Base-by-base conservation (phyloP, 1,139 yeast genomes). In the Kodamaea arcana region DNA sequence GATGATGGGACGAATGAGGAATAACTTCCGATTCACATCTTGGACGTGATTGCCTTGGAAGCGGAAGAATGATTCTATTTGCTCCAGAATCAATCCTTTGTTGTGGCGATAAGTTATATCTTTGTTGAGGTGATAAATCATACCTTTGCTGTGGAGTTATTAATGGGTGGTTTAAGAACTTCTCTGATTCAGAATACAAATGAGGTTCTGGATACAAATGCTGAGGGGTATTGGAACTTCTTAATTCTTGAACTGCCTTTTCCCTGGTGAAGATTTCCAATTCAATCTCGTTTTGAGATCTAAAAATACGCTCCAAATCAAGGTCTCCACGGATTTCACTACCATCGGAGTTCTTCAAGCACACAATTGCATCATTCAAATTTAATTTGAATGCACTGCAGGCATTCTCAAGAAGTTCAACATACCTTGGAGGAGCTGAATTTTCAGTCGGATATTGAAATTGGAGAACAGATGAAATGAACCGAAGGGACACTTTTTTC, bases 391-490 rank as follows among this genome's bases (percentile, higher is more conserved):
- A 85, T 12, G 87, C 88, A 34, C 69, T 64, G 41, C 76, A 75
- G 15, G 85, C 86, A 52, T 84, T 84, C 37, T 82, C 84, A 15
- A 83, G 52, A 15, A 85, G 59, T 52, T 85, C 95, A 13, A 72
- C 49, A 39, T 75, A 63, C 5, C 83, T 78, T 5, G 90, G 95
- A 2, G 88, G 80, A 0, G 90, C 79, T 11, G 80, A 73, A 33
- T 72, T 72, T 17, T 60, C 54, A 4, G 75, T 69, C n/a, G 81
- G 73, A 53, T 71, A 85, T 4, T 76, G 69, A 47, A 84, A 79
- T 35, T 80, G 75, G 29, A 84, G 52, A 6, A 54, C 52, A 14
- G 65, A 58, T 4, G 67, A 52, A 11, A 66, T 47, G 60, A 83
- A 58, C 53, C 68, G 43, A 63, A 69, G 42, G 9, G 54, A 43